Conservation (phyloP, 805 yeast species). For the Debaryomyces prosopidis region DNA sequence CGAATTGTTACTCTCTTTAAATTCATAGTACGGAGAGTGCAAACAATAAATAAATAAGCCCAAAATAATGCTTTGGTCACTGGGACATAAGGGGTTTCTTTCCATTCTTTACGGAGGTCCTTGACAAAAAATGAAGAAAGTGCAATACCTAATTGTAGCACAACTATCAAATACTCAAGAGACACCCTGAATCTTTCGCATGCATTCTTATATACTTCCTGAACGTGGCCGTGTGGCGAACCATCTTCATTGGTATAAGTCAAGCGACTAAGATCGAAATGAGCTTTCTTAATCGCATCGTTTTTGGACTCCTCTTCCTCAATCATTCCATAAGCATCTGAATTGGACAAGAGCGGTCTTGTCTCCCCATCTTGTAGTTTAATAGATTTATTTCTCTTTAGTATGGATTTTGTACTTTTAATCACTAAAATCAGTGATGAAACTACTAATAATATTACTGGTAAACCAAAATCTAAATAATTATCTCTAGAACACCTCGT, state of each 20-base stretch:
- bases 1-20: conserved; percentile 27
- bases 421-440: conserved; percentile 26
- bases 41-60: conserved; percentile 42
- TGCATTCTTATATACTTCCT: conserved; percentile 47
- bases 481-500: conserved; percentile 49
- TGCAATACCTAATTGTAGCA: conserved; percentile 41
- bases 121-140: conserved; percentile 31
- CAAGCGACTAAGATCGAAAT: conserved; percentile 62
- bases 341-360: conserved; percentile 34
- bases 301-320: conserved; percentile 1
- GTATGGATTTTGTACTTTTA: conserved; percentile 17
- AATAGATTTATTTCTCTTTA: conserved; percentile 8
- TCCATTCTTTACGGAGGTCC: conserved; percentile 35
- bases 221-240: conserved; percentile 55
- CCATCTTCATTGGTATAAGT: conserved; percentile 59
- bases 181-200: conserved; percentile 57
- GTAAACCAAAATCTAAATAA: conserved; percentile 34
- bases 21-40: conserved; percentile 39
- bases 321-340: conserved; percentile 34
- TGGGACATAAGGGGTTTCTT: conserved; percentile 20
- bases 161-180: conserved; percentile 47
- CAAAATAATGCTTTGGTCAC: conserved; percentile 38
- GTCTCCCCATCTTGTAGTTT: conserved; percentile 22
- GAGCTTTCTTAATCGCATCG: conserved; percentile 48
- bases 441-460: conserved; percentile 28